Percentiles rank a stretch among this genome's conserved stretches.
These are phyloP conservation scores for Phialophora tarda DNA, from an alignment of 2,329 filamentous ascomycete genomes.

Conservation along the genomic window DNA sequence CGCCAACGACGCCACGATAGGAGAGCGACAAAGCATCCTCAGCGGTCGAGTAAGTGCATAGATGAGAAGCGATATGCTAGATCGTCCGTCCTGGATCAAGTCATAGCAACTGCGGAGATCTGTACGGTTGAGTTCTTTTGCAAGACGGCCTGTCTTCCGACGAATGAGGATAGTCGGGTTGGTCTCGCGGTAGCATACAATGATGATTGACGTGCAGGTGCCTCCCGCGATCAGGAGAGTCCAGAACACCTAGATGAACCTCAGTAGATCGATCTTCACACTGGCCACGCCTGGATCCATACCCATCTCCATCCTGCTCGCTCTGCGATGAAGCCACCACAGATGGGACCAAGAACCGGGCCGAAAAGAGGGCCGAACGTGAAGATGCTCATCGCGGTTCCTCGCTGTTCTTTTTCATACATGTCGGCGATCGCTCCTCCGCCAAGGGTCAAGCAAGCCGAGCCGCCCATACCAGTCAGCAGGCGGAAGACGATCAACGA, in stretches of 20 bases:
- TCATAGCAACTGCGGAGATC: slow-evolving; percentile 19
- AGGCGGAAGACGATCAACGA: slow-evolving; percentile 81
- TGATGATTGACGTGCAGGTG: slow-evolving; percentile 15
- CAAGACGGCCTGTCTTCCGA: slow-evolving; percentile 11
- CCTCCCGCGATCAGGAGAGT: slow-evolving; percentile 14
- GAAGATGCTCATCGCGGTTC: slow-evolving; percentile 77
- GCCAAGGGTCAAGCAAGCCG: slow-evolving; percentile 71
- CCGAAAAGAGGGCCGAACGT: slow-evolving; percentile 69
- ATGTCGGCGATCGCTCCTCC: slow-evolving; percentile 75
- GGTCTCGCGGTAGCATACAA: slow-evolving; percentile 20
- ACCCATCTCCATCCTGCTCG: slow-evolving; percentile 75
- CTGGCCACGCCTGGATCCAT: slow-evolving; percentile 57
- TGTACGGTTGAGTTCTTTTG: neutral
- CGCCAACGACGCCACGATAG: slow-evolving; percentile 7
- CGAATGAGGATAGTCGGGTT: slow-evolving; percentile 22
- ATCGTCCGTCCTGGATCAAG: neutral
- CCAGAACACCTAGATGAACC: slow-evolving; percentile 9
- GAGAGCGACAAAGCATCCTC: slow-evolving; percentile 10
- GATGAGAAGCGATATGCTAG: neutral
- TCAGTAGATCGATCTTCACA: neutral
- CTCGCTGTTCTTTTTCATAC: slow-evolving; percentile 67
- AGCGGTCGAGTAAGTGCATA: slow-evolving; percentile 4
- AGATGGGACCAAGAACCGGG: slow-evolving; percentile 41
- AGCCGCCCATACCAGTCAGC: slow-evolving; percentile 58
- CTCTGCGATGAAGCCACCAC: slow-evolving; percentile 67